A percentile compares a stretch with the other conserved stretches of the same genome.
Conservation (phyloP, 129 eudicot species). For the Silybum marianum region DNA sequence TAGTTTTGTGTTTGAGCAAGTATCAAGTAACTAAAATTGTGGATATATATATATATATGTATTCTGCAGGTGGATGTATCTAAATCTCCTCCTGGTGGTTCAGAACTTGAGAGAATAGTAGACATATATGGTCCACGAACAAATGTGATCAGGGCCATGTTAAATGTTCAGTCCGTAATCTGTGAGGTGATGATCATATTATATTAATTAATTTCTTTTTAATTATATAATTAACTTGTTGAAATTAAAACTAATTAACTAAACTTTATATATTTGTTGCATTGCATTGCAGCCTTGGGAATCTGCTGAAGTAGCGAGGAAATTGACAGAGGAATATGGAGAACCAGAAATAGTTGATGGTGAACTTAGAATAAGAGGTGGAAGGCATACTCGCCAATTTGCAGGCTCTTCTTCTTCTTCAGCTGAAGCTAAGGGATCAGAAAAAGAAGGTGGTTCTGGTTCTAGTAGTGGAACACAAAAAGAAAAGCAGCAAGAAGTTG, state of each 20-base stretch:
- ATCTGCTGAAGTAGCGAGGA: constrained; percentile 8
- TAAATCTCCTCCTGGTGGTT: constrained; percentile 18
- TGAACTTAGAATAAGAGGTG: not conserved
- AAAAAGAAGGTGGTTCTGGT: not conserved
- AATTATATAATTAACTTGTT: not conserved
- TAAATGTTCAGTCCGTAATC: constrained; percentile 14
- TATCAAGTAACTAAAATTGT: not conserved
- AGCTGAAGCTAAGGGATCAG: not conserved
- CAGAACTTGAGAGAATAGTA: constrained; percentile 16
- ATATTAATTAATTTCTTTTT: constrained; percentile 3
- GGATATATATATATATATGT: not conserved
- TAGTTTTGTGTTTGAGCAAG: not conserved
- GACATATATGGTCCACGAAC: constrained; percentile 23
- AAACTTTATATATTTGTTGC: not conserved
- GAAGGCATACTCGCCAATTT: not conserved
- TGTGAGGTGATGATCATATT: constrained; percentile 3
- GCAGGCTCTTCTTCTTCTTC: not conserved
- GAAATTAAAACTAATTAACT: not conserved
- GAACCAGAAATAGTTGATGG: constrained; percentile 19
- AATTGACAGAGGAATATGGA: not conserved
- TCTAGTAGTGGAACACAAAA: not conserved
- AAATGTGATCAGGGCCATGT: constrained; percentile 21
- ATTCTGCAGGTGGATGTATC: constrained; percentile 14
- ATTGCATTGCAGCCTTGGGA: constrained; percentile 17
- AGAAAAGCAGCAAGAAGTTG: not conserved